Evolutionary conservation across 2,329 filamentous ascomycete species (phyloP).

Genomic region (Trichoderma sp.): DNA sequence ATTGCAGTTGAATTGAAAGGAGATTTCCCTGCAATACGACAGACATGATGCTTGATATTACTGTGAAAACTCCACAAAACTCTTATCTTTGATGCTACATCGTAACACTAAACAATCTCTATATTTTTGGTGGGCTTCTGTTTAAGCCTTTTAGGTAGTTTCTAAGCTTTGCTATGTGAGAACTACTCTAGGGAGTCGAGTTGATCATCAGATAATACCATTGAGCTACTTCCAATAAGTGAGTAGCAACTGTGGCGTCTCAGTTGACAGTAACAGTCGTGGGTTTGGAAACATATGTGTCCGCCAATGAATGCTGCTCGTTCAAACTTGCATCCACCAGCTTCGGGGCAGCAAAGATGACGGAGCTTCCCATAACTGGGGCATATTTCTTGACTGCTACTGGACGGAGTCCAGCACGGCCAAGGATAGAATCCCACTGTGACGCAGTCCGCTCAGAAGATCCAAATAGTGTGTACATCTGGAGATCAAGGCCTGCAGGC

Average conservation of each 20-base stretch:
- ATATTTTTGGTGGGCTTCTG: not conserved
- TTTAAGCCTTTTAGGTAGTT: not conserved
- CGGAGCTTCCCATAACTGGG: constrained; percentile 7
- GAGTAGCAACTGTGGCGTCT: not conserved
- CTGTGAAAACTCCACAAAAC: not conserved
- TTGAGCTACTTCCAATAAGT: not conserved
- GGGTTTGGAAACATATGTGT: not conserved
- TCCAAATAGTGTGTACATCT: constrained; percentile 3
- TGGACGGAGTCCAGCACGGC: not conserved
- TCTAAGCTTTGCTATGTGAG: not conserved
- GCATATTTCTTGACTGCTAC: constrained; percentile 17
- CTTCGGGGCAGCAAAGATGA: constrained; percentile 16
- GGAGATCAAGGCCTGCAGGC: constrained; percentile 6
- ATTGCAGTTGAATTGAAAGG: not conserved
- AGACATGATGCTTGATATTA: not conserved
- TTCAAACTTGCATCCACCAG: not conserved
- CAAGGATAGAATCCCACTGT: constrained; percentile 1
- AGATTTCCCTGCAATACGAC: not conserved
- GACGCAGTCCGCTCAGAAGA: not conserved
- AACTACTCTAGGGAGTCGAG: not conserved
- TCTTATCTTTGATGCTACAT: too few species aligned
- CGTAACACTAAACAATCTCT: not conserved
- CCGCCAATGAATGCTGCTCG: not conserved
- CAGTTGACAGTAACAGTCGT: not conserved
- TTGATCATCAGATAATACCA: not conserved